Conservation (phyloP, 2,329 filamentous ascomycete species). For the Karstenula rhodostoma region DNA sequence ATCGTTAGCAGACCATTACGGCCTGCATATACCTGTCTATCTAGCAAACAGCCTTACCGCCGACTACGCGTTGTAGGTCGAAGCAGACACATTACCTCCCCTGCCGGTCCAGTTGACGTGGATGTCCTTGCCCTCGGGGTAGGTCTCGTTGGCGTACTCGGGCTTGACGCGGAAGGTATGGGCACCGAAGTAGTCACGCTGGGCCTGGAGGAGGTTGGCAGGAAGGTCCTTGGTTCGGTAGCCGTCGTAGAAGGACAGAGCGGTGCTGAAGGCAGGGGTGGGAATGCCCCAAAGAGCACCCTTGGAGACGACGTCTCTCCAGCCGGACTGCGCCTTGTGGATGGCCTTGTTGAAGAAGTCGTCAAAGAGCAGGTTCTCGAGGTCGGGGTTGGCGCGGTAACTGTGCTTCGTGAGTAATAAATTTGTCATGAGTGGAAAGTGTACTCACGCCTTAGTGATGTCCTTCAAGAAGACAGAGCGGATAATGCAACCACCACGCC, state of each 20-base stretch:
- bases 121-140: slow-evolving; percentile 84
- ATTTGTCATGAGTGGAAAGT: neutral
- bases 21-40: slow-evolving; percentile 17
- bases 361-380: slow-evolving; percentile 98
- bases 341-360: slow-evolving; percentile 99
- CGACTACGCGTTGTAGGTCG: slow-evolving; percentile 91
- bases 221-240: slow-evolving; percentile 97
- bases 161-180: slow-evolving; percentile 65
- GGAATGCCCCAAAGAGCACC: slow-evolving; percentile 93
- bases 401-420: slow-evolving; percentile 23
- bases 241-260: slow-evolving; percentile 97
- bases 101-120: slow-evolving; percentile 99
- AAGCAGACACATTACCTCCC: slow-evolving; percentile 95
- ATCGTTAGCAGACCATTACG: slow-evolving; percentile 22
- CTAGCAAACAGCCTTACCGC: slow-evolving; percentile 18
- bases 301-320: slow-evolving; percentile 78
- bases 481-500: slow-evolving; percentile 99
- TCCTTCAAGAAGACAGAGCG: slow-evolving; percentile 99
- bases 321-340: slow-evolving; percentile 80
- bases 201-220: slow-evolving; percentile 97
- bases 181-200: slow-evolving; percentile 97
- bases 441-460: slow-evolving; percentile 79
- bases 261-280: slow-evolving; percentile 94
- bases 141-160: slow-evolving; percentile 69
- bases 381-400: slow-evolving; percentile 91